Percentiles rank a stretch among this genome's conserved stretches.
These are phyloP conservation scores for Clarireedia hainanense DNA, from an alignment of 2,329 filamentous ascomycete genomes.

Conservation along the genomic window DNA sequence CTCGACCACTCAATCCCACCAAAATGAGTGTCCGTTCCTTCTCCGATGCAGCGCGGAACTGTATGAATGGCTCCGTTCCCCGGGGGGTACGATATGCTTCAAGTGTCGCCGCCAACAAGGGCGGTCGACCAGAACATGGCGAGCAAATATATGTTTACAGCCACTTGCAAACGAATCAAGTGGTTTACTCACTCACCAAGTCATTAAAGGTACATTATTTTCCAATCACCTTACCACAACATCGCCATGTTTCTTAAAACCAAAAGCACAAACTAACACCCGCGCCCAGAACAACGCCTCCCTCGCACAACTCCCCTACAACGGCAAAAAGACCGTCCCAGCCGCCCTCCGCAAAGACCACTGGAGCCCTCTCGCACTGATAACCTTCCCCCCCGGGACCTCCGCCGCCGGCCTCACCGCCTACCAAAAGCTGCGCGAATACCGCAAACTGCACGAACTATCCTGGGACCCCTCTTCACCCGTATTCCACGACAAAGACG, in stretches of 20 bases:
- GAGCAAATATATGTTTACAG: conserved; percentile 32
- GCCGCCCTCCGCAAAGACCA: conserved; percentile 58
- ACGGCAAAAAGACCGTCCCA: conserved; percentile 60
- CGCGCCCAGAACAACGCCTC: conserved; percentile 35
- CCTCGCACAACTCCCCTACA: conserved; percentile 53
- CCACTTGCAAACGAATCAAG: conserved; percentile 33
- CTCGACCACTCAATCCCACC: not conserved
- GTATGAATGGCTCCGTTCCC: not conserved
- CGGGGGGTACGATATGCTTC: conserved; percentile 12
- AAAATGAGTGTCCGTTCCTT: conserved; percentile 15
- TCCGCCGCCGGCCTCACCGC: conserved; percentile 49
- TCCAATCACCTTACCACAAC: not conserved
- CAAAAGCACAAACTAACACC: not conserved
- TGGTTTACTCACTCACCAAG: conserved; percentile 33
- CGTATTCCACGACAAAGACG: not conserved
- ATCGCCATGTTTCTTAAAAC: not conserved
- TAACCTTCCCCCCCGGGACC: conserved; percentile 47
- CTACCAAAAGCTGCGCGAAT: conserved; percentile 57
- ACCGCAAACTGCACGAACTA: conserved; percentile 54
- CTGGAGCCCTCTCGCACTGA: conserved; percentile 54
- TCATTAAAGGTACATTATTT: conserved; percentile 27
- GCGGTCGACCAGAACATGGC: conserved; percentile 25
- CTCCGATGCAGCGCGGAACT: conserved; percentile 8
- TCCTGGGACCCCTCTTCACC: conserved; percentile 38
- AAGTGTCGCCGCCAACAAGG: conserved; percentile 1